Base-by-base conservation (phyloP, 306 rosid genomes). In the Lithocarpus polystachyus region DNA sequence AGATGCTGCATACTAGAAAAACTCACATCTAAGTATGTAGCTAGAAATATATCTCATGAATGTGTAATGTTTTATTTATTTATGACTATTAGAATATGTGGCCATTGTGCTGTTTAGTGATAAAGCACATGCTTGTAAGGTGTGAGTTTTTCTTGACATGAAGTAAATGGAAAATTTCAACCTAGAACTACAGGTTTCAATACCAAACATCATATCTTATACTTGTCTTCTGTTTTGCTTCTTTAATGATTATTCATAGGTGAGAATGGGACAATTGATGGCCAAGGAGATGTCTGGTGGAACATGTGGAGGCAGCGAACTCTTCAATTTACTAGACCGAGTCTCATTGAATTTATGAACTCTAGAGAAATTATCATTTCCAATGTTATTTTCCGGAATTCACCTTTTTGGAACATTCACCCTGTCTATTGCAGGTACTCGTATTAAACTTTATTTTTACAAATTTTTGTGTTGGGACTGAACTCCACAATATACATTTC, bases 321-420 rank as follows among this genome's bases (percentile, higher is more conserved):
- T 69, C 96, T 95, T 62, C 73, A 80, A 65, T 95, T 48, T 81
- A 93, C 99, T n/a, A 91, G 99, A 73, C 99, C 98, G 10, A 88
- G 69, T 86, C 98, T 93, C 8, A 72, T 93, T 53, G 98, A 95
- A 73, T 93, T 95, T 82, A 9, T 93, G 56, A 96, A 91, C 78
- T 93, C 98, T 19, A 81, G 52, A 57, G 68, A 91, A 80, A 91
- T 96, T 77, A 78, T 92, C 74, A 92, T 95, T 77, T 89, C 98
- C 22, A 86, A 90, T 76, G 92, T 93, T 80, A 82, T 91, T 80
- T 90, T 96, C 77, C 87, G 75, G 87, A 82, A 96, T 81, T 93
- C 99, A 37, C 97, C 99, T 65, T 91, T 96, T 84, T 91, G 99
- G 99, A 96, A 96, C 85, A 87, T 93, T 72, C 98, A 96, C 81